These are phyloP conservation scores for Cladorrhinum sp. DNA, from an alignment of 2,329 filamentous ascomycete species.

Conservation along the genomic window DNA sequence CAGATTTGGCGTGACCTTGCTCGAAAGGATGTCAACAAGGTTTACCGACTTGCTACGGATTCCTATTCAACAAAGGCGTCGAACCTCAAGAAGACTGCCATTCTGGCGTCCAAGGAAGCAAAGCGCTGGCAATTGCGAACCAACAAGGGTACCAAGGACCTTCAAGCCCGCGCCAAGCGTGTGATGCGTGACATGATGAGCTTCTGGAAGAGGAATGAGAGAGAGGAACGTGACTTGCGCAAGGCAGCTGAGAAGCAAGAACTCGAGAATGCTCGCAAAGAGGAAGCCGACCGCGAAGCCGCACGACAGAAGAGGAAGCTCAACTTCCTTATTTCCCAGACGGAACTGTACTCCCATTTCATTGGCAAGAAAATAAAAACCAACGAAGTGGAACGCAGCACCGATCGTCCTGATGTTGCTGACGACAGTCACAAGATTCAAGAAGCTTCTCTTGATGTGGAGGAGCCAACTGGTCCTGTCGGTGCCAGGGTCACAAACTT, in stretches of 20 bases:
- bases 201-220: slow-evolving; percentile 99
- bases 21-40: slow-evolving; percentile 89
- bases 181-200: slow-evolving; percentile 99
- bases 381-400: slow-evolving; percentile 86
- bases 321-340: slow-evolving; percentile 98
- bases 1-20: slow-evolving; percentile 96
- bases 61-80: slow-evolving; percentile 84
- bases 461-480: slow-evolving; percentile 52
- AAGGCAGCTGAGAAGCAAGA: slow-evolving; percentile 95
- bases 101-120: slow-evolving; percentile 94
- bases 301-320: slow-evolving; percentile 97
- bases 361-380: slow-evolving; percentile 99
- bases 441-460: slow-evolving; percentile 47
- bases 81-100: slow-evolving; percentile 97
- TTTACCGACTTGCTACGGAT: slow-evolving; percentile 80
- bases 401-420: slow-evolving; percentile 72
- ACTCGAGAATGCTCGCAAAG: slow-evolving; percentile 92
- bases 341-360: slow-evolving; percentile 97
- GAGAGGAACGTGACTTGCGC: slow-evolving; percentile 90
- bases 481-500: slow-evolving; percentile 83
- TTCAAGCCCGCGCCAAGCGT: slow-evolving; percentile 92
- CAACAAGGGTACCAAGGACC: slow-evolving; percentile 98
- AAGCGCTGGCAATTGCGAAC: slow-evolving; percentile 96
- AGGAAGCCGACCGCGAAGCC: slow-evolving; percentile 94
- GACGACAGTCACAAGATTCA: slow-evolving; percentile 44